Evolutionary conservation across 352 stramenopile genomes (phyloP), one percentile per base, ranked within the genome.

Genomic region (Thraustochytrium sp.): DNA sequence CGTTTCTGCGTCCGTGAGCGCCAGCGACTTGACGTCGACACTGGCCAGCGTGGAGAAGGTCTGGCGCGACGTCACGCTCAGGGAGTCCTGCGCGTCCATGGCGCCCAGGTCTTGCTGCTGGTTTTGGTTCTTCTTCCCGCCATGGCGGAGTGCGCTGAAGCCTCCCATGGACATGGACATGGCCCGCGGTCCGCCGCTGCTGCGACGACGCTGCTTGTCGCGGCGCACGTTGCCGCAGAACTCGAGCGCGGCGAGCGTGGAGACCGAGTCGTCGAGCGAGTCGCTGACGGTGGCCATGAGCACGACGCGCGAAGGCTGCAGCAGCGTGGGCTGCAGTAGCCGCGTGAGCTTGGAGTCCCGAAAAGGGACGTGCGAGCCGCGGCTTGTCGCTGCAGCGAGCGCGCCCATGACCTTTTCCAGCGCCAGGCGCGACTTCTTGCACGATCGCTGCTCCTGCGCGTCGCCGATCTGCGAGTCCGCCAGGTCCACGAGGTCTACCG

Each of bases 281-380:
- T 72, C 36, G 36, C 59, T 49, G 9, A 72, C 59, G 5, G 59
- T 72, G 1, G 59, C 59, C 9, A 72, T 4, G 26, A 72, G 59
- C 5, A 72, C 34, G 34, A 44, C 59, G 26, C 59, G 59, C 40
- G 59, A 72, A 16, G 59, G 59, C 59, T 72, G 59, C 26, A 72
- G 40, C 59, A 72, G n/a, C 9, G 59, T 72, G 21, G 59, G 59
- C 40, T 72, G 59, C 34, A 98, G 88, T 13, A 98, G 82, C 51
- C 94, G 89, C 13, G 94, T 98, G 53, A 98, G 87, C 86, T 97
- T 97, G 8, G 92, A 97, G 84, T 98, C 94, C 23, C 94, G 89
- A 85, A 96, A 98, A 2, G 93, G 94, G 3, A 98, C 90, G 77
- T 97, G 94, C 16, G 87, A 40, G 34, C 46, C 76, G 3, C 59